Evolutionary conservation across 2,329 filamentous ascomycete species (phyloP), one percentile per base, ranked within the genome.

Genomic region (Ophiostoma tasmaniense): DNA sequence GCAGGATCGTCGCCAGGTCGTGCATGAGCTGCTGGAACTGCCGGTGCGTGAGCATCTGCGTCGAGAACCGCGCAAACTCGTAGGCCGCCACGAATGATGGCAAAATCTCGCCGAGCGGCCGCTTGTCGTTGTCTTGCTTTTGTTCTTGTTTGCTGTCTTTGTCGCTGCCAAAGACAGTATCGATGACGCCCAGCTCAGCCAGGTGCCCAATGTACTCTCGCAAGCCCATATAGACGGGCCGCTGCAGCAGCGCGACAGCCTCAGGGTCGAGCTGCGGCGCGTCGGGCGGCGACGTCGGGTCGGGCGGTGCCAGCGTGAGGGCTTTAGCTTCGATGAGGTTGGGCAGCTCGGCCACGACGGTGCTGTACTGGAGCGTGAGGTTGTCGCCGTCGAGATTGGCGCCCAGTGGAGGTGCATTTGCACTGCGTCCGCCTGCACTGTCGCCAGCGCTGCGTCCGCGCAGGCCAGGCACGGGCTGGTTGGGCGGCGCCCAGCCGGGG

Each of bases 321-420:
- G 93, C 94, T 77, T 94, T 94, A 11, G 92, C 94, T 80, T 98
- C 94, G 72, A 98, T 91, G 35, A 98, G 83, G 75, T 96, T 90
- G 1, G 93, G 92, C 30, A 99, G 83, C 78, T 98, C 94, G 50
- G 85, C 84, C 22, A 97, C 83, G 30, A 99, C 92, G 1, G 88
- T 87, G 73, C 84, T 85, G 78, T 96, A 98, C 72, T 96, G 88
- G n/a, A 98, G 80, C 75, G 92, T 87, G 4, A 92, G 88, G 22
- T 95, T 80, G 75, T 95, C 90, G 75, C 95, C 90, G 10, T 85
- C 81, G 0, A 64, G 37, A 25, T 33, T 13, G 37, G 5, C 20
- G 42, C 8, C 33, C 33, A 33, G 20, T 50, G n/a, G 22, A 10
- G 20, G 22, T 7, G 10, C 22, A 3, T 25, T 22, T 25, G n/a